Percentiles rank a stretch among this genome's conserved stretches.
Conservation (phyloP, 2,329 filamentous ascomycete genomes). For the Metarhizium sp. region DNA sequence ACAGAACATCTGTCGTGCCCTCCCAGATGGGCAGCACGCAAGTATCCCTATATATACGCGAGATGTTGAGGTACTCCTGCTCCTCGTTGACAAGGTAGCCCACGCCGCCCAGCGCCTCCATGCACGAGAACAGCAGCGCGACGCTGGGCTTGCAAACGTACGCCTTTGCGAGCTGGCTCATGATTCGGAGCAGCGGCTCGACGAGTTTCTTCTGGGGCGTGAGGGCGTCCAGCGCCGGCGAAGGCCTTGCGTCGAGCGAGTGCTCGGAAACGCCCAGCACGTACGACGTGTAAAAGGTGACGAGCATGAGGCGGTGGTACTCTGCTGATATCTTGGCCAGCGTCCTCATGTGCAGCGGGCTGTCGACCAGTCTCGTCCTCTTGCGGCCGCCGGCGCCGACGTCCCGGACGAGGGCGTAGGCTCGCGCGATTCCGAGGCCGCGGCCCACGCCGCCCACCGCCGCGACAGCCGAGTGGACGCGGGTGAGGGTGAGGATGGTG, state of each 20-base stretch:
- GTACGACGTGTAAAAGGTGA: slow-evolving; percentile 43
- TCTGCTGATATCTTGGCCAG: slow-evolving; percentile 45
- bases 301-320: slow-evolving; percentile 47
- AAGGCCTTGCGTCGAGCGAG: slow-evolving; percentile 9
- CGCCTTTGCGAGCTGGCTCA: slow-evolving; percentile 53
- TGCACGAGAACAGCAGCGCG: slow-evolving; percentile 42
- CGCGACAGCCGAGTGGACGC: slow-evolving; percentile 46
- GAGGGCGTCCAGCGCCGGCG: slow-evolving; percentile 17
- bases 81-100: slow-evolving; percentile 57
- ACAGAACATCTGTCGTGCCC: slow-evolving; percentile 63
- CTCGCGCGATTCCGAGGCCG: slow-evolving; percentile 46
- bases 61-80: slow-evolving; percentile 56
- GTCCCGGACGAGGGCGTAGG: slow-evolving; percentile 47
- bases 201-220: slow-evolving; percentile 24
- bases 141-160: slow-evolving; percentile 42
- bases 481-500: slow-evolving; percentile 58
- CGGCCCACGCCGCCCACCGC: slow-evolving; percentile 45
- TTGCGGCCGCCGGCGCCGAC: slow-evolving; percentile 34
- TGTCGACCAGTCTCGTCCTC: slow-evolving; percentile 39
- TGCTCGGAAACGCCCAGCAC: slow-evolving; percentile 47
- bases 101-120: slow-evolving; percentile 57
- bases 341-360: slow-evolving; percentile 47
- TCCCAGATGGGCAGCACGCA: slow-evolving; percentile 60
- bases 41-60: slow-evolving; percentile 56
- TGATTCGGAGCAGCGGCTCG: slow-evolving; percentile 40